Conservation (phyloP, 225 moss, liverwort and hornwort genomes). For the Polytrichum formosum region DNA sequence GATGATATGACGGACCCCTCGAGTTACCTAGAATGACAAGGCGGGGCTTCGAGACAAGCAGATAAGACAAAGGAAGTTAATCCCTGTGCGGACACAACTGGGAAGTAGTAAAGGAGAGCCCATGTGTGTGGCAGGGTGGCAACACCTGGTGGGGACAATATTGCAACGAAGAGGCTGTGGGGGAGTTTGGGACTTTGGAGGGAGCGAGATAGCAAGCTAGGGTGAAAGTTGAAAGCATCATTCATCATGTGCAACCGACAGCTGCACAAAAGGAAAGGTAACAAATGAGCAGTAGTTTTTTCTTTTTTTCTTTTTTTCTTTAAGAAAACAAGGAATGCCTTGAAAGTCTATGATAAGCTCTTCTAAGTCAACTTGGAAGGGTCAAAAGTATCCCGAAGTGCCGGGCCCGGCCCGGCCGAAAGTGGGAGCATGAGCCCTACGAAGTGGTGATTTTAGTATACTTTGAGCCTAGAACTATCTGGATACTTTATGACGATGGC, state of each 20-base stretch:
- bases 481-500: no score
- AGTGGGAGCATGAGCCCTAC: no score
- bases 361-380: no score
- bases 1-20: no score
- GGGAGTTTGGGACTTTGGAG: background rate
- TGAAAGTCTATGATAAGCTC: no score
- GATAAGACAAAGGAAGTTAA: background rate
- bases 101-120: background rate
- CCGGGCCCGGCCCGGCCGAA: no score
- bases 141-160: background rate
- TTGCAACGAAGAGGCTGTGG: background rate
- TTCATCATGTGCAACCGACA: background rate
- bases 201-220: background rate
- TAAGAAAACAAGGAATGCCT: no score
- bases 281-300: no score
- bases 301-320: no score
- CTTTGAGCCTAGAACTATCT: no score
- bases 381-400: no score
- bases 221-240: background rate
- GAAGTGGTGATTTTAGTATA: no score
- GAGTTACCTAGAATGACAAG: background rate
- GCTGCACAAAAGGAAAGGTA: background rate
- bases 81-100: background rate
- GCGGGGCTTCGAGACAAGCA: background rate
- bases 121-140: constrained; percentile 3